Base-by-base conservation (phyloP, 2,329 filamentous ascomycete species). In the Aspergillus tanneri region DNA sequence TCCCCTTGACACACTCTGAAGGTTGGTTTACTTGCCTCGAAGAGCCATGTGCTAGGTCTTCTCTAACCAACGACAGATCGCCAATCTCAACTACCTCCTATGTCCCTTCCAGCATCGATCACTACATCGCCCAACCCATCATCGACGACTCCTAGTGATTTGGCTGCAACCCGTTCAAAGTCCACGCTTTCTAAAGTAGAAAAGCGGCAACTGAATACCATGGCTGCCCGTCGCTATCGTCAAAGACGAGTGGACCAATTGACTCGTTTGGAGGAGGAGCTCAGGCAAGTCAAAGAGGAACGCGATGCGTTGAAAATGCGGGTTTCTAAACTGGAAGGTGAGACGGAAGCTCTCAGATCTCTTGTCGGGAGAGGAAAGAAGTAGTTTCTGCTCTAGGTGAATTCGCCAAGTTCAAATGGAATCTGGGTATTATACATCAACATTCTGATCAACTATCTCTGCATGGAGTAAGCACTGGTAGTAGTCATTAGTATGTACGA, bases 291-390 rank as follows among this genome's bases (percentile, higher is more conserved):
- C 10, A 41, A 46, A 22, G 34, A 36, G 43, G 50, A 49, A 19
- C 46, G 46, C 21, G 43, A 52, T 43, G 32, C 43, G 28, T 22
- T 49, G 27, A 36, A 37, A 25, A 49, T 49, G 49, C 36, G 46
- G 9, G 46, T 52, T 11, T 52, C 49, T 9, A 52, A 52, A n/a
- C 25, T 52, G 43, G 49, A 41, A 19, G 49, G 49, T 6, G 49
- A 49, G 43, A 52, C 49, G 36, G 49, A 52, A 27, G 46, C 46
- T 22, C 40, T 48, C 5, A 23, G 46, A 5, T 12, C 39, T 14
- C 34, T 48, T 19, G 5, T 44, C 5, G 27, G 46, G 14, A 28
- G 39, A 22, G 30, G 27, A 35, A 48, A 43, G 27, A 48, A 43
- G 21, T 48, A 48, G 40, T 32, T 14, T 21, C n/a, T 47, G 12